Percentiles rank a stretch among this genome's conserved stretches.
phyloP scores from a whole-genome alignment of 2,329 filamentous ascomycete genomes.

The Fusarium coicis region DNA sequence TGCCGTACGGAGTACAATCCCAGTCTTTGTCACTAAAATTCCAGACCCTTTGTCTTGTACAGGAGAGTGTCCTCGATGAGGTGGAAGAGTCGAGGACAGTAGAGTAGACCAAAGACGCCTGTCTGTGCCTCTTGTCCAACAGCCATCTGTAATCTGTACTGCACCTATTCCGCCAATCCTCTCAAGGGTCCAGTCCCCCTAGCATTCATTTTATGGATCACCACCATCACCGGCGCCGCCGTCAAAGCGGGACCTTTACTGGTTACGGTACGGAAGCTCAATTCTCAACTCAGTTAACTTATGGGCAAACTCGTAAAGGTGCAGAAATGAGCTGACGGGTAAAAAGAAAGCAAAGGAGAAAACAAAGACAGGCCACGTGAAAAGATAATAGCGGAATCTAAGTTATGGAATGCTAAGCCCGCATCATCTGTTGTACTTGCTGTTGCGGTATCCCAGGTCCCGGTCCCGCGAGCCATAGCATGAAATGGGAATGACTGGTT shows the following conservation, averaged over 20 bases:
- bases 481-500: conserved; percentile 40
- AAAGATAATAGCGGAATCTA: conserved; percentile 19
- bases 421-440: conserved; percentile 35
- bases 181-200: conserved; percentile 12
- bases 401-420: conserved; percentile 25
- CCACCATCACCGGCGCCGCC: conserved; percentile 27
- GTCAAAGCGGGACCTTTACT: conserved; percentile 17
- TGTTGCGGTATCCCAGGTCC: conserved; percentile 19
- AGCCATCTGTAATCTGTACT: conserved; percentile 21
- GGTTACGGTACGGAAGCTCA: conserved; percentile 15
- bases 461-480: conserved; percentile 30
- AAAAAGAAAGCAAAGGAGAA: conserved; percentile 3
- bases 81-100: neutral
- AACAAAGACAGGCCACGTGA: conserved; percentile 1
- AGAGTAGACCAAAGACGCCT: neutral
- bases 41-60: conserved; percentile 24
- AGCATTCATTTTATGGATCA: conserved; percentile 11
- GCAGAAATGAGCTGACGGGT: conserved; percentile 37
- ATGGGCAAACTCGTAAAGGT: conserved; percentile 25
- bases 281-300: neutral
- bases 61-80: neutral
- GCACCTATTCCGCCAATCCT: conserved; percentile 37
- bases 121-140: conserved; percentile 10
- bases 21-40: neutral
- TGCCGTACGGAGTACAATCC: neutral